Evolutionary conservation across 179 eudicot species (phyloP), one percentile per base, ranked within the genome.

Genomic region (Amaranthus tricolor): DNA sequence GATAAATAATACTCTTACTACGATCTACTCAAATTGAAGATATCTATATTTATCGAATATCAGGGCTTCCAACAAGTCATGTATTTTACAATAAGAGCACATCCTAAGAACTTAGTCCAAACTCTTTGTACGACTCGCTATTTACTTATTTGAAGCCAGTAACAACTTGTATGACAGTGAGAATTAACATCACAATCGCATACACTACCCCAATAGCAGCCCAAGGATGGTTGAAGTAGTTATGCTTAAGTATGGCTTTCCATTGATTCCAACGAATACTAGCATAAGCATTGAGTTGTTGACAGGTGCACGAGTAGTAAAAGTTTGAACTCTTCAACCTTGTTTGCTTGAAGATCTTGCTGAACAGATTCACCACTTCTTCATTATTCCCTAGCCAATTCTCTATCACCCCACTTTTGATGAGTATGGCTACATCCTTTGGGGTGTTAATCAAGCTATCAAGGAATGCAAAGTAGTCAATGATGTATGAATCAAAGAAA

Each of bases 191-290:
- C 31, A 78, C 77, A 67, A 82, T 54, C 1, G 85, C 85, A 68
- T 75, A 77, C 21, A 67, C 15, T 31, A 78, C 77, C 17, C 82
- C 67, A 11, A 78, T 71, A 19, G 68, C 76, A 2, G 85, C 85
- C 85, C 85, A 82, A n/a, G 85, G 81, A 78, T 83, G 81, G 77
- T 24, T 77, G 53, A 84, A 84, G 44, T 87, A 83, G 40, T 81
- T 62, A 5, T 65, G 77, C 16, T 62, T 58, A 17, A 86, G 65
- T 13, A 78, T 77, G 6, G 87, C 81, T 64, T 48, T 79, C 72
- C 78, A 79, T 45, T 50, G 59, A 52, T 79, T 78, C 79, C 83
- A 83, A 11, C 9, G 56, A 6, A 62, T 76, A 16, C 58, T 72
- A 17, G 80, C 82, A 55, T 83, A 83, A 3, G 66, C 75, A 17